A percentile compares a stretch with the other conserved stretches of the same genome.
Evolutionary conservation across 352 stramenopile genomes (phyloP).

Genomic region (Pythium folliculosum): DNA sequence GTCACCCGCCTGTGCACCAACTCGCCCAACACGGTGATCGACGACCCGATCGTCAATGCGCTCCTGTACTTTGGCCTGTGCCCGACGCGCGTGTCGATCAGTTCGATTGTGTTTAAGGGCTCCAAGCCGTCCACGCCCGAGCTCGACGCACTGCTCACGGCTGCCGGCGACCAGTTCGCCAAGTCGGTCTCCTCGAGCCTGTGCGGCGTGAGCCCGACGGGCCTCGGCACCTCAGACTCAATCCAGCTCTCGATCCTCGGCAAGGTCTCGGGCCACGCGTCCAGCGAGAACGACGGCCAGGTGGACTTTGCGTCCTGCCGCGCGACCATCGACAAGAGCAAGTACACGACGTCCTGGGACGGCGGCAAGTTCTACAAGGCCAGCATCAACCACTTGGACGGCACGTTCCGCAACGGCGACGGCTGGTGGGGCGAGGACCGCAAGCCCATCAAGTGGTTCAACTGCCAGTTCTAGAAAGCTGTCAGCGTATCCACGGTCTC

Average conservation of each 20-base stretch:
- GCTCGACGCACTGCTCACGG: slow-evolving; percentile 21
- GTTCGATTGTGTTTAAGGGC: slow-evolving; percentile 10
- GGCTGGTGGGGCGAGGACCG: slow-evolving; percentile 39
- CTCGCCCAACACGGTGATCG: slow-evolving; percentile 8
- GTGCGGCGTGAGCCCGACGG: slow-evolving; percentile 35
- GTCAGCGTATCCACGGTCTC: too few relatives aligned
- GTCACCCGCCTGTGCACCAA: slow-evolving; percentile 26
- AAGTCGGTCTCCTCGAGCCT: slow-evolving; percentile 22
- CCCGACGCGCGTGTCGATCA: slow-evolving; percentile 7
- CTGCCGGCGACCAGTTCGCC: slow-evolving; percentile 3
- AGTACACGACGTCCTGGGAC: slow-evolving; percentile 24
- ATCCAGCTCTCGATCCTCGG: slow-evolving; percentile 24
- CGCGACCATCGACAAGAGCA: slow-evolving; percentile 2
- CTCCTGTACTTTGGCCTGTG: slow-evolving; percentile 18
- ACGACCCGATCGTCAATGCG: slow-evolving; percentile 13
- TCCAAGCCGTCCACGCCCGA: slow-evolving; percentile 9
- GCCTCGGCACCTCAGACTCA: slow-evolving; percentile 29
- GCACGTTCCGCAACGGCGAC: slow-evolving; percentile 34
- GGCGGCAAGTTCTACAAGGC: slow-evolving; percentile 36
- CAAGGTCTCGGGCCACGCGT: slow-evolving; percentile 28
- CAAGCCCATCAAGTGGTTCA: slow-evolving; percentile 50
- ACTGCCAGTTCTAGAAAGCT: slow-evolving; percentile 48
- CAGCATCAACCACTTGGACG: slow-evolving; percentile 42
- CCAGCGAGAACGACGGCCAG: slow-evolving; percentile 35
- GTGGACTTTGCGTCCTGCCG: slow-evolving; percentile 38